Evolutionary conservation across 768 basidiomycete genomes (phyloP).

Genomic region (Hypholoma sublateritium): DNA sequence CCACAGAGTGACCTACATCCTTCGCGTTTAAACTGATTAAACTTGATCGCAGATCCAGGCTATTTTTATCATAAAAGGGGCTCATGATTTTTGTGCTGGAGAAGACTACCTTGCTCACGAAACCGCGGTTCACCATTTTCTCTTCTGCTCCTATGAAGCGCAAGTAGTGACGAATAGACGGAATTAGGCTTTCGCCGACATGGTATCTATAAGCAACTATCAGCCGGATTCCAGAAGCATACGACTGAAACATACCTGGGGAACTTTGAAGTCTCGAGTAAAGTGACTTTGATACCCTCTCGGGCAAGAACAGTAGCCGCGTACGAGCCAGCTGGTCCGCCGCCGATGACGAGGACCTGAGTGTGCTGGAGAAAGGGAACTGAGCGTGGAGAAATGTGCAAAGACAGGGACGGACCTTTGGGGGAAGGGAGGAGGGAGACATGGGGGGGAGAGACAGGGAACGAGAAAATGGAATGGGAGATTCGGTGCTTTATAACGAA

Average conservation of each 20-base stretch:
- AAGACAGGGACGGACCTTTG: conserved; percentile 22
- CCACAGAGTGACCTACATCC: conserved; percentile 43
- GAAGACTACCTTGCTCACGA: conserved; percentile 44
- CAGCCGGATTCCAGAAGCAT: background rate
- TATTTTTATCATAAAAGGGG: conserved; percentile 19
- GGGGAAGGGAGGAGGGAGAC: conserved; percentile 29
- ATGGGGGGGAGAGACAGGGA: conserved; percentile 16
- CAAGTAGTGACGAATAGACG: conserved; percentile 58
- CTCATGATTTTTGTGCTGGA: background rate
- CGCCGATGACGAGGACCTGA: conserved; percentile 47
- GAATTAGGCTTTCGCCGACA: conserved; percentile 61
- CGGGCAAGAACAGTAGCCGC: conserved; percentile 55
- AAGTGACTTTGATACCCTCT: conserved; percentile 53
- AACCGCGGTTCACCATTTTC: conserved; percentile 47
- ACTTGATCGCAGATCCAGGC: conserved; percentile 65
- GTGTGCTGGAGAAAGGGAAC: conserved; percentile 31
- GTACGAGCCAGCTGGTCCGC: conserved; percentile 58
- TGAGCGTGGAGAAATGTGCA: background rate
- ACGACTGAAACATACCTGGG: conserved; percentile 35
- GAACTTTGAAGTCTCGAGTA: conserved; percentile 55
- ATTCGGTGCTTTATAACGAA: conserved; percentile 21
- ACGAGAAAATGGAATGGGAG: conserved; percentile 7
- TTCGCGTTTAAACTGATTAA: conserved; percentile 65
- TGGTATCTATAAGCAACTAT: conserved; percentile 42
- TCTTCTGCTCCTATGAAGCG: conserved; percentile 59